Evolutionary conservation across 306 rosid genomes (phyloP).

Genomic region (Ceratonia siliqua): DNA sequence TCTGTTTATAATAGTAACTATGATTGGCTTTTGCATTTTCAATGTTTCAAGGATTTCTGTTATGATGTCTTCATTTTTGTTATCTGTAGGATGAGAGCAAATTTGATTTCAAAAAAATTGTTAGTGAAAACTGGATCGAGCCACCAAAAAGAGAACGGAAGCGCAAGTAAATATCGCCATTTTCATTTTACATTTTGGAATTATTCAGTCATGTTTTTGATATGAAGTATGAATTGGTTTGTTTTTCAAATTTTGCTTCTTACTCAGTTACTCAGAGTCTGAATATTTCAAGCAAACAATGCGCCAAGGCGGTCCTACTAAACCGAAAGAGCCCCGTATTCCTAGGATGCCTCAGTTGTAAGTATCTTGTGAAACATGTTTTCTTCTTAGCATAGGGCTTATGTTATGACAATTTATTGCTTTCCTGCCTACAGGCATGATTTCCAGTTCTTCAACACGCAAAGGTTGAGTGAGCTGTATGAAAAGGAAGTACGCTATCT

Average conservation of each 20-base stretch:
- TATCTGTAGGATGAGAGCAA: constrained; percentile 79
- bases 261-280: constrained; percentile 84
- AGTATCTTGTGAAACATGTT: constrained; percentile 34
- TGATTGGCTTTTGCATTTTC: neutral
- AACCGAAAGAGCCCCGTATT: constrained; percentile 94
- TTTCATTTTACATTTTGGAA: neutral
- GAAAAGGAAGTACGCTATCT: constrained; percentile 98
- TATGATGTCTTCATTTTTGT: neutral
- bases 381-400: neutral
- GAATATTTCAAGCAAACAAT: constrained; percentile 97
- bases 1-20: too few species aligned
- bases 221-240: constrained; percentile 8
- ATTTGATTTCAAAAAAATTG: constrained; percentile 92
- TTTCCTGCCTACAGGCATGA: constrained; percentile 70
- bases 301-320: constrained; percentile 95
- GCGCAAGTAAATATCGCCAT: constrained; percentile 66
- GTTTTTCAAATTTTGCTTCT: constrained; percentile 21
- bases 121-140: constrained; percentile 95
- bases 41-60: neutral
- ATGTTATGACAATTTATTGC: constrained; percentile 10
- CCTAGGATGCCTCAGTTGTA: constrained; percentile 99
- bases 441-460: constrained; percentile 94
- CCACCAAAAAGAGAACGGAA: constrained; percentile 97
- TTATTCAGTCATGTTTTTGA: constrained; percentile 19
- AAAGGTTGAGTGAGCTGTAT: constrained; percentile 89